These are phyloP conservation scores for Cyclotella kingstonii DNA, from an alignment of 108 stramenopile genomes.

Conservation along the genomic window DNA sequence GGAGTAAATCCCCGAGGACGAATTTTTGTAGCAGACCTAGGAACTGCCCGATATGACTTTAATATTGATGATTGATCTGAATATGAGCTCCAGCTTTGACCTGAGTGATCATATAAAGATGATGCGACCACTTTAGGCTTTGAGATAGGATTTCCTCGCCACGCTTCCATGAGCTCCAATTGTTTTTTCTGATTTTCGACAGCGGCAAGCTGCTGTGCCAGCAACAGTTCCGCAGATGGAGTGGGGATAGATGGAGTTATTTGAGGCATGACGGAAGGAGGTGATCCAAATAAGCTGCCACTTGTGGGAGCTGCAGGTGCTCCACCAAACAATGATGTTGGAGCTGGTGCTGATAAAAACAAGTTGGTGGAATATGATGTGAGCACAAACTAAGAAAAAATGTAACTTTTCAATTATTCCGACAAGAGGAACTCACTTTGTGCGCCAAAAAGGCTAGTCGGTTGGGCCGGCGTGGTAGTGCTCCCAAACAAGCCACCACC, in stretches of 20 bases:
- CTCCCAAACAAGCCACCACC: slow-evolving; percentile 67
- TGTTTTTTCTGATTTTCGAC: slow-evolving; percentile 74
- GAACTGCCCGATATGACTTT: slow-evolving; percentile 44
- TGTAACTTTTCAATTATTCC: slow-evolving; percentile 13
- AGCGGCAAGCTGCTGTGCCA: slow-evolving; percentile 74
- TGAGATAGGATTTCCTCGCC: slow-evolving; percentile 53
- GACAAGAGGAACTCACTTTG: slow-evolving; percentile 21
- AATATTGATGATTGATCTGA: slow-evolving; percentile 34
- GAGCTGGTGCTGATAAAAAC: slow-evolving; percentile 17
- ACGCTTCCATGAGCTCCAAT: slow-evolving; percentile 67
- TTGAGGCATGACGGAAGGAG: slow-evolving; percentile 30
- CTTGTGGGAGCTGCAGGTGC: slow-evolving; percentile 31
- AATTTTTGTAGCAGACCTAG: slow-evolving; percentile 67
- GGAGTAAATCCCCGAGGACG: slow-evolving; percentile 76
- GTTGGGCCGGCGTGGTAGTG: slow-evolving; percentile 58
- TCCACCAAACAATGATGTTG: slow-evolving; percentile 49
- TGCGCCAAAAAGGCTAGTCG: slow-evolving; percentile 57
- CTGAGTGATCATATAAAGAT: slow-evolving; percentile 39
- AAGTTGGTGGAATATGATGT: too few species aligned
- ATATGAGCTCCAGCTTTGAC: slow-evolving; percentile 27
- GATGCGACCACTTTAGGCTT: slow-evolving; percentile 42
- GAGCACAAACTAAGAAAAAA: slow-evolving; percentile 5
- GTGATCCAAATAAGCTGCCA: slow-evolving; percentile 55
- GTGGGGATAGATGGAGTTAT: slow-evolving; percentile 42
- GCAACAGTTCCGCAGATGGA: slow-evolving; percentile 64